Conservation (phyloP, 2,329 filamentous ascomycete genomes). For the Pestalotiopsis sp. region DNA sequence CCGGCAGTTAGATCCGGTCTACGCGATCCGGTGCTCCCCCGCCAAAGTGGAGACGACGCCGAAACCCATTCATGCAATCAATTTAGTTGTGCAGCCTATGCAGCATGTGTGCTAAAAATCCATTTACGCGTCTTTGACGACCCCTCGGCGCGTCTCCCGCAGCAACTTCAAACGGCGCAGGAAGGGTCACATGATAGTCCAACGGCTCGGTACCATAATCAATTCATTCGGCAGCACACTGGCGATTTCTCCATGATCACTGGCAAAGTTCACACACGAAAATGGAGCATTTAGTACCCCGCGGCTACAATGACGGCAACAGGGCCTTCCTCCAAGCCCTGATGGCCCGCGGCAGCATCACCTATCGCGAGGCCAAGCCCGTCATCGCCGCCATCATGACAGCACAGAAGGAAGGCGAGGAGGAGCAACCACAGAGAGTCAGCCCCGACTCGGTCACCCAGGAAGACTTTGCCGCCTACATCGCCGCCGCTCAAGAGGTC, state of each 20-base stretch:
- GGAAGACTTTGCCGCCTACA: constrained; percentile 68
- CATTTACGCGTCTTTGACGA: constrained; percentile 1
- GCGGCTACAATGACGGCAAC: constrained; percentile 63
- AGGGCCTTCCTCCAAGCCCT: constrained; percentile 91
- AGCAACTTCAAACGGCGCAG: background rate
- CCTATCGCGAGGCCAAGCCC: constrained; percentile 70
- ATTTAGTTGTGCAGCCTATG: background rate
- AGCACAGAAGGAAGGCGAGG: constrained; percentile 38
- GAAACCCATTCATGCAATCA: background rate
- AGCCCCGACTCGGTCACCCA: constrained; percentile 66
- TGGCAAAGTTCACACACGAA: background rate
- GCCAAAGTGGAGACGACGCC: background rate
- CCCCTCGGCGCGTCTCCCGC: constrained; percentile 1
- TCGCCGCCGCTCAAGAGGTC: constrained; percentile 70
- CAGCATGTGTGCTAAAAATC: background rate
- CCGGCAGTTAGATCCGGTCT: background rate
- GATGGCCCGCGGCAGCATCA: constrained; percentile 77
- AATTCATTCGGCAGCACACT: background rate
- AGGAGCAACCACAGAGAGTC: constrained; percentile 19
- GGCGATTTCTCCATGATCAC: background rate
- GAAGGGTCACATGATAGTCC: background rate
- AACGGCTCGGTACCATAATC: background rate
- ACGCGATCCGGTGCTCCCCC: background rate
- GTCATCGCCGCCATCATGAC: constrained; percentile 78
- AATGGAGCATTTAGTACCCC: constrained; percentile 31